Conservation (phyloP, 2,329 filamentous ascomycete genomes). For the Aureobasidium melanogenum region DNA sequence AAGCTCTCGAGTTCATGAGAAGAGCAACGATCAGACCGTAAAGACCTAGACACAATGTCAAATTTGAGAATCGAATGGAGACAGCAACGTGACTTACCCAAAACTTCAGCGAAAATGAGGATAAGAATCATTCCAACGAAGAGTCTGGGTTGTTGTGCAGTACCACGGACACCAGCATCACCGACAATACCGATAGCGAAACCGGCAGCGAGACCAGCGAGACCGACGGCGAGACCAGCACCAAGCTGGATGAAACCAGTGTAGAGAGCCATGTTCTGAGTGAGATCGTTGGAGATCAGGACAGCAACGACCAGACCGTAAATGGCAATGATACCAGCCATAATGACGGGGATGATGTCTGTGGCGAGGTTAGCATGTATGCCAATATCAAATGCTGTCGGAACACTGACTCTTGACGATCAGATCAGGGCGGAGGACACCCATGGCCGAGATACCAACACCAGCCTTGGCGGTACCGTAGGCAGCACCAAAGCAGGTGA, state of each 20-base stretch:
- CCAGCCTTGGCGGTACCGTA: slow-evolving; percentile 99
- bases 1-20: slow-evolving; percentile 96
- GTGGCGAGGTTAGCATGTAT: slow-evolving; percentile 15
- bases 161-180: slow-evolving; percentile 81
- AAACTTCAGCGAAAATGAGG: slow-evolving; percentile 98
- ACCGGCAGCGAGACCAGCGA: slow-evolving; percentile 32
- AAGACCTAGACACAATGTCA: slow-evolving; percentile 55
- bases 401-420: slow-evolving; percentile 93
- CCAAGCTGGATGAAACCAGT: slow-evolving; percentile 45
- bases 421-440: slow-evolving; percentile 92
- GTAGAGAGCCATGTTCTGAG: slow-evolving; percentile 39
- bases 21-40: slow-evolving; percentile 98
- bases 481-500: slow-evolving; percentile 91
- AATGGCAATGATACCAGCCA: slow-evolving; percentile 99
- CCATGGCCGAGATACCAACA: slow-evolving; percentile 97
- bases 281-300: slow-evolving; percentile 45
- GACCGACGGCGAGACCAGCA: slow-evolving; percentile 42
- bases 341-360: slow-evolving; percentile 99
- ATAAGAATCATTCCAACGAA: slow-evolving; percentile 98
- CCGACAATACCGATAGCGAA: slow-evolving; percentile 49
- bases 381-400: not conserved
- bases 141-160: slow-evolving; percentile 72
- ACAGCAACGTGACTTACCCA: slow-evolving; percentile 55
- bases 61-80: not conserved
- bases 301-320: slow-evolving; percentile 52